Percentiles rank a stretch among this genome's conserved stretches.
Evolutionary conservation across 2,329 filamentous ascomycete genomes (phyloP).

Genomic region (Cadophora sp.): DNA sequence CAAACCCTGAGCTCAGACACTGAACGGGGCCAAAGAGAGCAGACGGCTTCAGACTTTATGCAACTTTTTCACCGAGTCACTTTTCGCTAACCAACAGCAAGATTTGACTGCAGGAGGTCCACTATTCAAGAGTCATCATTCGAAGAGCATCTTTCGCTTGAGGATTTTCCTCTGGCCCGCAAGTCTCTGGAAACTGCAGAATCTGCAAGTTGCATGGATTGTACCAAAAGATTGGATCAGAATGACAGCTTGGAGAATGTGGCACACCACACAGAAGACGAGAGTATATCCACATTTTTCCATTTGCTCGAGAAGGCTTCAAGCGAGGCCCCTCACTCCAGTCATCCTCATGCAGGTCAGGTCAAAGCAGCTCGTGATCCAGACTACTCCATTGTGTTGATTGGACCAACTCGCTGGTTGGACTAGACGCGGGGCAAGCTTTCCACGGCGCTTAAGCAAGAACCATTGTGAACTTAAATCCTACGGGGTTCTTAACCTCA

Average conservation of each 20-base stretch:
- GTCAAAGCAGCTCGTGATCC: slow-evolving; percentile 16
- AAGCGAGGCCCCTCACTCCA: slow-evolving; percentile 2
- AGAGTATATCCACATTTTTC: slow-evolving; percentile 1
- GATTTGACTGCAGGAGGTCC: not conserved
- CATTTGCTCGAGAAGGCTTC: not conserved
- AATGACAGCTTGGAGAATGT: not conserved
- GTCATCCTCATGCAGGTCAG: slow-evolving; percentile 7
- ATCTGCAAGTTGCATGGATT: not conserved
- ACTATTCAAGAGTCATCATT: slow-evolving; percentile 13
- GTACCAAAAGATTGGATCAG: slow-evolving; percentile 7
- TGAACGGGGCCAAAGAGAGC: not conserved
- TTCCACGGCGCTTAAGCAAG: slow-evolving; percentile 23
- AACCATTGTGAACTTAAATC: slow-evolving; percentile 19
- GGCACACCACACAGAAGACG: slow-evolving; percentile 1
- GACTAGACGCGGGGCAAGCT: slow-evolving; percentile 12
- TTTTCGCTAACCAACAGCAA: slow-evolving; percentile 3
- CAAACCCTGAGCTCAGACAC: not conserved
- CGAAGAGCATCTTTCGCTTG: not conserved
- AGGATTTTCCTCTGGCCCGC: not conserved
- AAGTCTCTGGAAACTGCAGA: not conserved
- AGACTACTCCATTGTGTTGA: slow-evolving; percentile 16
- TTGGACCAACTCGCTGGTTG: slow-evolving; percentile 4
- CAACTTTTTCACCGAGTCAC: slow-evolving; percentile 11
- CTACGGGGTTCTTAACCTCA: not conserved
- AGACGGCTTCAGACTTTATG: slow-evolving; percentile 4